These are phyloP conservation scores for Solanum paucissectum DNA, from an alignment of 257 asterid genomes.

Conservation along the genomic window DNA sequence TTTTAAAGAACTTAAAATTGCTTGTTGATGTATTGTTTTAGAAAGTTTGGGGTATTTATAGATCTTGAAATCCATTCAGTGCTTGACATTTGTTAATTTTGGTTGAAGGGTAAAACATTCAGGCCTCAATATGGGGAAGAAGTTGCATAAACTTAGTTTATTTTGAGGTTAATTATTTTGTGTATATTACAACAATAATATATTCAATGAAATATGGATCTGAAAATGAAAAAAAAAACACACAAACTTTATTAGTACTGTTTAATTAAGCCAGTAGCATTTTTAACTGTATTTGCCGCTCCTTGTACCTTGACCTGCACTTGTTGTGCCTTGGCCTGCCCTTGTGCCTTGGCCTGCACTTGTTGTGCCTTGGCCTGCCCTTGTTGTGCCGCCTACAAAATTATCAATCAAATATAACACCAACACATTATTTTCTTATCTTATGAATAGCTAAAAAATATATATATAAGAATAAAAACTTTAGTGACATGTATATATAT, in stretches of 20 bases:
- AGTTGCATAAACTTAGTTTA: neutral
- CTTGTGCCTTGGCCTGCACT: neutral
- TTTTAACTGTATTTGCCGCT: conserved; percentile 23
- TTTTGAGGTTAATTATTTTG: neutral
- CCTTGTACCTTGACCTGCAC: no score
- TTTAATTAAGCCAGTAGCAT: conserved; percentile 18
- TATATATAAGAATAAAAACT: neutral
- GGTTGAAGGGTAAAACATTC: neutral
- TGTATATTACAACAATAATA: neutral
- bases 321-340: no score
- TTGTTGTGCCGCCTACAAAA: conserved; percentile 15
- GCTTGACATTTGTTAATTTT: neutral
- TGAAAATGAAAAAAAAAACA: no score
- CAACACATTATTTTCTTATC: neutral
- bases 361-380: conserved; percentile 18
- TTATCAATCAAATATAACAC: neutral
- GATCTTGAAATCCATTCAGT: neutral
- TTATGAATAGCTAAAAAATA: neutral
- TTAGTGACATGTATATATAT: neutral
- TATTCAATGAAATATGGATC: neutral
- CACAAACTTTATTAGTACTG: no score
- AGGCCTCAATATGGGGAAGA: neutral
- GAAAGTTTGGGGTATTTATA: neutral
- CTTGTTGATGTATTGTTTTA: neutral
- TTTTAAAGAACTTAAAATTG: neutral